Evolutionary conservation across 257 asterid species (phyloP), one percentile per base, ranked within the genome.

Genomic region (Eustoma russellianum): DNA sequence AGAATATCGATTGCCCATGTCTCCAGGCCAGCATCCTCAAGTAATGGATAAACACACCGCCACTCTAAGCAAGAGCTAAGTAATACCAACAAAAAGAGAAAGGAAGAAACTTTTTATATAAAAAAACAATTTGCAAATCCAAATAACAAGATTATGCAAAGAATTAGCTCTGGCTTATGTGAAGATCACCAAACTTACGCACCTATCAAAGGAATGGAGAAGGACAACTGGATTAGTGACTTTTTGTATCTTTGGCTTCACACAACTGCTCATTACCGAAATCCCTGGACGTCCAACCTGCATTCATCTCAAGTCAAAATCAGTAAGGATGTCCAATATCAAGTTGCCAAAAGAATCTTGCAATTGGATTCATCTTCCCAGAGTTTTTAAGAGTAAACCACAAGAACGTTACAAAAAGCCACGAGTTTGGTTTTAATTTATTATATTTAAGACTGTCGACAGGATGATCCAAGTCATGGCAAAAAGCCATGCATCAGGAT

Each of bases 161-260:
- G 9, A 35, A 35, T 9, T 6, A 35, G 41, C 41, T 35, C 5
- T 35, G 9, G 9, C 41, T 35, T 1, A 35, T 5, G 53, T 53
- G 17, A 2, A 52, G n/a, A 30, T 6, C 30, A 1, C 19, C 17
- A 62, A n/a, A 16, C 9, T 2, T 17, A 38, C 12, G 41, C 55
- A 76, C 96, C 96, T 87, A 66, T 87, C 96, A 55, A 87, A 87
- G 46, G 93, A 69, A 68, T 87, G 96, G 51, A 87, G 94, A 63
- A 87, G 94, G 53, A 88, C 93, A n/a, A 88, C 75, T 0, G 94
- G 96, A 64, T 67, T 72, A 62, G 75, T 61, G 50, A 69, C 81
- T 5, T 58, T 41, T 33, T 63, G 75, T 44, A 49, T 33, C 46
- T 2, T 60, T 9, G 96, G 96, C 49, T 70, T 79, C 57, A 87